phyloP scores from a whole-genome alignment of 1,284 basidiomycete species.

The Cryptococcus sp. region DNA sequence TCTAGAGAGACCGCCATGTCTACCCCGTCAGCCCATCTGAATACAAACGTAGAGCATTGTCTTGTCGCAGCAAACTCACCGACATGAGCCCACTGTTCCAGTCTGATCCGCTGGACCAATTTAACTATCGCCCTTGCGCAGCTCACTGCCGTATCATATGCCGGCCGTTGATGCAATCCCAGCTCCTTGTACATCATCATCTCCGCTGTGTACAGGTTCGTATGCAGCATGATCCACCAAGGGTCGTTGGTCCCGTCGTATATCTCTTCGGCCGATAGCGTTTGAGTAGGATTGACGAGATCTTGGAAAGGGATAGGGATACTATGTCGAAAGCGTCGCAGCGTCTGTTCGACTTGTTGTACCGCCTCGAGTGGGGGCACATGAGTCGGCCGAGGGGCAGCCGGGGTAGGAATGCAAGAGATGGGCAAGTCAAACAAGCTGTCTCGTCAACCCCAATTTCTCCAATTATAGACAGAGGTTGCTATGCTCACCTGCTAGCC shows the following conservation, averaged over 20 bases:
- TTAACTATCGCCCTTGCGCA: slow-evolving; percentile 28
- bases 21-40: slow-evolving; percentile 1
- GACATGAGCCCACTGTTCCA: slow-evolving; percentile 27
- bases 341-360: slow-evolving; percentile 14
- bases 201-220: slow-evolving; percentile 31
- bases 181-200: slow-evolving; percentile 35
- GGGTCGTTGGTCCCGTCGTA: slow-evolving; percentile 26
- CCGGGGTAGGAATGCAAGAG: too few relatives aligned
- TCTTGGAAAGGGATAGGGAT: slow-evolving; percentile 15
- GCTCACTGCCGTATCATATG: slow-evolving; percentile 25
- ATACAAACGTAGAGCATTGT: neutral
- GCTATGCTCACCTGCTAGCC: slow-evolving; percentile 26
- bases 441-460: too few relatives aligned
- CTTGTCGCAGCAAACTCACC: too few relatives aligned
- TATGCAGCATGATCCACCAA: slow-evolving; percentile 34
- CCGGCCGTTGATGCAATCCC: slow-evolving; percentile 17
- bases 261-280: neutral
- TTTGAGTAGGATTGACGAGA: neutral
- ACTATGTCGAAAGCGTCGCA: slow-evolving; percentile 14
- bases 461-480: neutral
- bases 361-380: slow-evolving; percentile 14
- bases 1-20: slow-evolving; percentile 29
- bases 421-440: slow-evolving; percentile 26
- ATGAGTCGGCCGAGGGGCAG: slow-evolving; percentile 15
- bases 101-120: slow-evolving; percentile 15